phyloP scores from a whole-genome alignment of 306 rosid species.

The Prunus salicina region DNA sequence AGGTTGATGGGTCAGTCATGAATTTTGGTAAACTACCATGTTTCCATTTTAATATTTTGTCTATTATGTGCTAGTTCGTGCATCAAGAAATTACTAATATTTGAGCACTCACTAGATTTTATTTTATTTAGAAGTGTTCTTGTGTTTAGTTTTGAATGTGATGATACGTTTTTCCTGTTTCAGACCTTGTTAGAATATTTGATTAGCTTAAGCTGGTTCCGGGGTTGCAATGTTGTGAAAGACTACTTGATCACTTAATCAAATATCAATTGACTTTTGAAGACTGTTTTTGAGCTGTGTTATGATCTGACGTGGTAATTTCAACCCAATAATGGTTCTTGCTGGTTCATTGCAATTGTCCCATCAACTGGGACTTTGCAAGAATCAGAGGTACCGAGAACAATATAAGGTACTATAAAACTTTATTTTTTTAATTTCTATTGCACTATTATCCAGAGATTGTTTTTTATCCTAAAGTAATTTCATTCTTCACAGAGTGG shows the following conservation, averaged over 20 bases:
- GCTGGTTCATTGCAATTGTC: conserved; percentile 82
- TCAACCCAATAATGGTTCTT: conserved; percentile 58
- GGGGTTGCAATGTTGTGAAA: conserved; percentile 24
- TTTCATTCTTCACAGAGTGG: conserved; percentile 48
- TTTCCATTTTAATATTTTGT: background rate
- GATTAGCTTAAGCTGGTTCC: conserved; percentile 22
- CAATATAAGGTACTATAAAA: conserved; percentile 42
- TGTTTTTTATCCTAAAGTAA: conserved; percentile 3
- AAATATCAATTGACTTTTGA: conserved; percentile 19
- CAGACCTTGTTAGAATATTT: conserved; percentile 14
- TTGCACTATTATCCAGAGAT: background rate
- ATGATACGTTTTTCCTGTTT: conserved; percentile 2
- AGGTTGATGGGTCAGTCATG: background rate
- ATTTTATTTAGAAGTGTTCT: background rate
- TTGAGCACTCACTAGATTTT: background rate
- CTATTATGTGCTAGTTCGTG: background rate
- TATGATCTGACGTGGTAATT: conserved; percentile 25
- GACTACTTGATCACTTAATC: conserved; percentile 22
- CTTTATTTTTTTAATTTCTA: background rate
- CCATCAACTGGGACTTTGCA: conserved; percentile 67
- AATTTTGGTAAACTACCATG: background rate
- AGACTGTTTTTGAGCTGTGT: conserved; percentile 7
- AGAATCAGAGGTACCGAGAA: conserved; percentile 45
- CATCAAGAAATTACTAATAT: background rate
- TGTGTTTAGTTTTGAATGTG: background rate